phyloP scores from a whole-genome alignment of 139 green algal species.

The Chloropicon primus region DNA sequence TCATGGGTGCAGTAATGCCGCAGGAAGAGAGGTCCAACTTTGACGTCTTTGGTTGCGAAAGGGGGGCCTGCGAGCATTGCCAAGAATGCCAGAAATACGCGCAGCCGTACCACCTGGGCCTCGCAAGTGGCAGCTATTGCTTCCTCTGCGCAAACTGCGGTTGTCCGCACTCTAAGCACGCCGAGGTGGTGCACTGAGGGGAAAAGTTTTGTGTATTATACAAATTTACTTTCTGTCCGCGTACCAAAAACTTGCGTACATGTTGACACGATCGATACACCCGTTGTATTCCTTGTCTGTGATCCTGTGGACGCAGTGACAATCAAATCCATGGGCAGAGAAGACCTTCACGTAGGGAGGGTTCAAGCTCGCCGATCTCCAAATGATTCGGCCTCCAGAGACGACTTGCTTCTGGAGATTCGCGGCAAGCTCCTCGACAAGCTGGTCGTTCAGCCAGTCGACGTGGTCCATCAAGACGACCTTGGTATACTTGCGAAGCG shows the following conservation, averaged over 20 bases:
- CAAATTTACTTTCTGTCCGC: not conserved
- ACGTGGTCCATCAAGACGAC: slow-evolving; percentile 98
- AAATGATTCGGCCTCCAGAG: slow-evolving; percentile 85
- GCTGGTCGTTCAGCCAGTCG: slow-evolving; percentile 70
- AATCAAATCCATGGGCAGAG: slow-evolving; percentile 66
- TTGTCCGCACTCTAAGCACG: not conserved
- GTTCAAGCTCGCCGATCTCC: slow-evolving; percentile 64
- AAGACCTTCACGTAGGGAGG: slow-evolving; percentile 78
- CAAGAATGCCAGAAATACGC: not conserved
- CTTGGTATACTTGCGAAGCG: slow-evolving; percentile 78
- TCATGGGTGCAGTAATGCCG: not conserved
- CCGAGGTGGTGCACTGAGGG: not conserved
- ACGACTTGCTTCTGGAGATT: slow-evolving; percentile 49
- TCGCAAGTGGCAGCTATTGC: not conserved
- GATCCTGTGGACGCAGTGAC: slow-evolving; percentile 14
- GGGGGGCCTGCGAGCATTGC: not conserved
- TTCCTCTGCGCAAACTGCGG: not conserved
- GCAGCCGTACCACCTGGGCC: not conserved
- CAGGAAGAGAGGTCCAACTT: not conserved
- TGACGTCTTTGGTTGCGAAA: not conserved
- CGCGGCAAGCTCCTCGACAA: slow-evolving; percentile 41
- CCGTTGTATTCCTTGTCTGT: slow-evolving; percentile 5
- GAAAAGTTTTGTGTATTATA: not conserved
- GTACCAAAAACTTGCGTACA: slow-evolving; percentile 71
- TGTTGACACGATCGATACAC: slow-evolving; percentile 55